Evolutionary conservation across 2,329 filamentous ascomycete species (phyloP).

Genomic region (Fusarium piperis): DNA sequence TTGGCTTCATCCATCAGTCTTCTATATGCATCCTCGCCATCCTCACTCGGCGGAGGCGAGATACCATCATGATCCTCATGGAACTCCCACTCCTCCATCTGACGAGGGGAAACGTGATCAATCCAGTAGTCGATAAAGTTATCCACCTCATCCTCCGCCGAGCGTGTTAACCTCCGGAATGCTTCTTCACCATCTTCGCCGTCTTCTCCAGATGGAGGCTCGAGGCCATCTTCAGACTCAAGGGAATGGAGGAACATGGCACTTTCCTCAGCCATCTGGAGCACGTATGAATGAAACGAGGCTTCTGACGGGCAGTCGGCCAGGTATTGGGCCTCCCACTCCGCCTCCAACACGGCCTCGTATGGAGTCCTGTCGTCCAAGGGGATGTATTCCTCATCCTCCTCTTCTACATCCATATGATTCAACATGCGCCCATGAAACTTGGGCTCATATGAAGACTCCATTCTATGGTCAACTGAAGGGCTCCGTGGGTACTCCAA

Average conservation of each 20-base stretch:
- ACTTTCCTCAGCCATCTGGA: background rate
- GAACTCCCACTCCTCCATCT: background rate
- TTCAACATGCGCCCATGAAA: too few species aligned
- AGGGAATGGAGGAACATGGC: background rate
- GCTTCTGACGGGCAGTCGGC: background rate
- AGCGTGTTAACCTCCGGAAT: background rate
- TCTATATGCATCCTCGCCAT: background rate
- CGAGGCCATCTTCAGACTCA: background rate
- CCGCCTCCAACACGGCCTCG: background rate
- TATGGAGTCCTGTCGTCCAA: background rate
- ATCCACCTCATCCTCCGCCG: background rate
- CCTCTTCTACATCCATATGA: background rate
- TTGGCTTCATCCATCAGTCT: background rate
- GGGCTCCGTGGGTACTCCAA: background rate
- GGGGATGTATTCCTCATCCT: background rate
- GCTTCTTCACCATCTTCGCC: background rate
- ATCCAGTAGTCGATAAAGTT: background rate
- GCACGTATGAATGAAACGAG: background rate
- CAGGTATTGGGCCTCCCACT: background rate
- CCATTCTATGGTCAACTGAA: background rate
- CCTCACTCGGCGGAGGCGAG: background rate
- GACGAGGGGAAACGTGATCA: background rate
- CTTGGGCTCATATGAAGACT: too few species aligned
- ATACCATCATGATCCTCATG: background rate
- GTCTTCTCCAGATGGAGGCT: slow-evolving; percentile 2